Conservation (phyloP, 179 eudicot genomes). For the Sideroxylon spinosum region DNA sequence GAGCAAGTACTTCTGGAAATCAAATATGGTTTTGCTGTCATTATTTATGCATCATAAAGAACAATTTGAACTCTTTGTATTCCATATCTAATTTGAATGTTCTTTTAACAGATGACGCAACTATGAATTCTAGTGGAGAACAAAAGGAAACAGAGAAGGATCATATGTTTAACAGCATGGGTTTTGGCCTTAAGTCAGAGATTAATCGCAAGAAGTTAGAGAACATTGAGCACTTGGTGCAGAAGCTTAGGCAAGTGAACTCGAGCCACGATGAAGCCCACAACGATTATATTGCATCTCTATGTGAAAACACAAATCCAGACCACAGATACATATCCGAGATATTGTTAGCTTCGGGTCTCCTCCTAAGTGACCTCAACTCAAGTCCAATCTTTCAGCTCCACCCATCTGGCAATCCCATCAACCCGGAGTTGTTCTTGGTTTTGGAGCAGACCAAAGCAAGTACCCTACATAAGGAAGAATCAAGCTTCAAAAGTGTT, state of each 20-base stretch:
- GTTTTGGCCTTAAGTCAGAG: slow-evolving; percentile 39
- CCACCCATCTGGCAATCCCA: slow-evolving; percentile 79
- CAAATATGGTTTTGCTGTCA: not conserved
- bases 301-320: slow-evolving; percentile 78
- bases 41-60: not conserved
- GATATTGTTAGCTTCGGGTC: slow-evolving; percentile 86
- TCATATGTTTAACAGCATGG: slow-evolving; percentile 18
- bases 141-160: slow-evolving; percentile 27
- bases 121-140: slow-evolving; percentile 31
- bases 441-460: slow-evolving; percentile 92
- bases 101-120: slow-evolving; percentile 32
- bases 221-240: slow-evolving; percentile 76
- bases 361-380: slow-evolving; percentile 80
- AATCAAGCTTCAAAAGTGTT: slow-evolving; percentile 24
- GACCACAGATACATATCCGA: slow-evolving; percentile 87
- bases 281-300: slow-evolving; percentile 88
- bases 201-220: slow-evolving; percentile 69
- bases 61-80: not conserved
- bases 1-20: not conserved
- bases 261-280: slow-evolving; percentile 77
- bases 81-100: slow-evolving; percentile 10
- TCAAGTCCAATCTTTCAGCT: slow-evolving; percentile 65
- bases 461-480: slow-evolving; percentile 47
- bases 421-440: slow-evolving; percentile 77
- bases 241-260: slow-evolving; percentile 80